These are phyloP conservation scores for Phytophthora foliorum DNA, from an alignment of 352 stramenopile genomes.

Conservation along the genomic window DNA sequence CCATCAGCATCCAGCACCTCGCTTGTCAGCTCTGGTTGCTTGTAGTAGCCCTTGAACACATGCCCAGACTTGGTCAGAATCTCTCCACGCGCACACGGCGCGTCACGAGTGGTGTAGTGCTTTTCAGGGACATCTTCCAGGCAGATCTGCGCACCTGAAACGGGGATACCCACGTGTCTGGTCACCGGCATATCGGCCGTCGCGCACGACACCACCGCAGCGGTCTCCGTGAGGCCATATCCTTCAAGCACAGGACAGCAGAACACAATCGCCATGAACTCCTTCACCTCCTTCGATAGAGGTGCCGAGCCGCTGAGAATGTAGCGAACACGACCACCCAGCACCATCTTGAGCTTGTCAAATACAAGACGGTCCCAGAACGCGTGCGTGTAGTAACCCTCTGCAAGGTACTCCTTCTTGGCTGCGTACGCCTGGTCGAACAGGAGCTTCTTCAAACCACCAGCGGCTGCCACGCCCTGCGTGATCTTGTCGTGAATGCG, in stretches of 20 bases:
- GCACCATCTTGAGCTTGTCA: constrained; percentile 91
- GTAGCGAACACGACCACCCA: constrained; percentile 90
- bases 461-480: constrained; percentile 68
- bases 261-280: constrained; percentile 94
- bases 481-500: constrained; percentile 96
- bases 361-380: constrained; percentile 97
- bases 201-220: constrained; percentile 82
- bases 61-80: constrained; percentile 65
- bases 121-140: constrained; percentile 96
- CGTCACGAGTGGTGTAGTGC: constrained; percentile 89
- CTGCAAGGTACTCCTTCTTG: constrained; percentile 72
- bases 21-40: constrained; percentile 87
- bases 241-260: constrained; percentile 92
- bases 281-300: constrained; percentile 92
- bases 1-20: constrained; percentile 90
- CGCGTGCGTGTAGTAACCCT: constrained; percentile 52
- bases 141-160: constrained; percentile 86
- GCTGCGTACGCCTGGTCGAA: constrained; percentile 87
- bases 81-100: constrained; percentile 48
- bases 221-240: constrained; percentile 96
- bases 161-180: constrained; percentile 92
- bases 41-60: constrained; percentile 93
- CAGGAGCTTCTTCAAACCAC: constrained; percentile 90
- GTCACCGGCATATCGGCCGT: constrained; percentile 46
- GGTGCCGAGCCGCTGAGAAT: constrained; percentile 95